phyloP scores from a whole-genome alignment of 169 alveolate genomes.

The Cryptosporidium parvum region DNA sequence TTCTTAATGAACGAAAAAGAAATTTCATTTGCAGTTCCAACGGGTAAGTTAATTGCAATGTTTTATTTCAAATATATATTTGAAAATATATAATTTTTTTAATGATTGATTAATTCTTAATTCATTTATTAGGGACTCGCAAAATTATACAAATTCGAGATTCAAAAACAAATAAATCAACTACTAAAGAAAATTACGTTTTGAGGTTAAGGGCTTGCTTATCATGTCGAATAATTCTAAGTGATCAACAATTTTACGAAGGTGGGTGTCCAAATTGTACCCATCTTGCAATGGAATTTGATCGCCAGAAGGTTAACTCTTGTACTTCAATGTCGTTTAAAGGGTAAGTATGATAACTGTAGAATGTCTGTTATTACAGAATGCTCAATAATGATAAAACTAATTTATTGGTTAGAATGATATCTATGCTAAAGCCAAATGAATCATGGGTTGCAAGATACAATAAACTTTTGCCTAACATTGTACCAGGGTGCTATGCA shows the following conservation, averaged over 20 bases:
- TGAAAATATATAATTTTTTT: background rate
- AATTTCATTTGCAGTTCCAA: conserved; percentile 60
- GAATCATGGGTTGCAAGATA: conserved; percentile 91
- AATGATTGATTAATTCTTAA: background rate
- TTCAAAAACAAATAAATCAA: conserved; percentile 50
- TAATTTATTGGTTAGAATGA: conserved; percentile 60
- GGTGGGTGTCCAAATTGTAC: conserved; percentile 91
- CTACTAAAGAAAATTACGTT: conserved; percentile 52
- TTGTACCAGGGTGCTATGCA: conserved; percentile 90
- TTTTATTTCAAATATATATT: background rate
- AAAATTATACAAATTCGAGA: conserved; percentile 48
- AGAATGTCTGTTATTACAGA: background rate
- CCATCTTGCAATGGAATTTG: conserved; percentile 88
- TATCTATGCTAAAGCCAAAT: conserved; percentile 86
- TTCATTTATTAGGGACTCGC: conserved; percentile 20
- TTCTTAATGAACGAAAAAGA: conserved; percentile 42
- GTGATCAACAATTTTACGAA: conserved; percentile 89
- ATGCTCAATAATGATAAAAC: background rate
- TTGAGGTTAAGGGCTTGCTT: conserved; percentile 87
- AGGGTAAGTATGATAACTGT: conserved; percentile 41
- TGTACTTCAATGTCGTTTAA: conserved; percentile 88
- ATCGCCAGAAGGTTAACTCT: conserved; percentile 86
- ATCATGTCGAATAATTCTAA: conserved; percentile 85
- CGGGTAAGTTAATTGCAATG: conserved; percentile 35
- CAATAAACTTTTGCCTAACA: conserved; percentile 80